Base-by-base conservation (phyloP, 2,329 filamentous ascomycete genomes). In the Aspergillus sp. region DNA sequence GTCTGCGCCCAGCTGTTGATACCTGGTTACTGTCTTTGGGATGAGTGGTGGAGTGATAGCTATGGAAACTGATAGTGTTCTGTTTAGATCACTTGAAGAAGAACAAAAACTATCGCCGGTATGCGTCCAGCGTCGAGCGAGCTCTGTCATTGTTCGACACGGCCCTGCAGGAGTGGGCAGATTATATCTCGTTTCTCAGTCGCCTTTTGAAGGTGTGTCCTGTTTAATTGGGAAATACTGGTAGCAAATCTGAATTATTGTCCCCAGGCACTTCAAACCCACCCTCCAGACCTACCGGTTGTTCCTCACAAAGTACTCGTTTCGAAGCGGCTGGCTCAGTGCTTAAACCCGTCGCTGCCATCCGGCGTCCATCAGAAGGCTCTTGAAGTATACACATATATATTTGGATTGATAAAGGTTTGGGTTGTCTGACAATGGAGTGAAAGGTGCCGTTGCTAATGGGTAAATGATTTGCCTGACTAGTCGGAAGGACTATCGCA, bases 331-430 rank as follows among this genome's bases (percentile, higher is more conserved):
- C 76, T 98, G 49, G 86, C 93, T 39, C 93, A 98, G 77, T 98
- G 93, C 64, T 77, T 98, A 55, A 94, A 96, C 64, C 90, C 93
- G 34, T 83, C 87, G 19, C 74, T 98, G 44, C 93, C 93, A 9
- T 96, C 93, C 0, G 93, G 93, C 29, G 94, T 98, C 12, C 93
- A 98, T 69, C 94, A 98, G 68, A 98, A 97, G 67, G 83, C 93
- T 1, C 78, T 98, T 47, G 93, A 98, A 67, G 87, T 97, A 38
- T 98, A 98, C 67, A 81, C 77, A 41, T 88, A 88, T 62, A 82
- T 97, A 54, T 98, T 98, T 63, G 81, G 83, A 19, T 78, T 88
- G 53, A 88, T 98, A 58, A 87, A 88, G 46, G 82, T 80, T 70
- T 56, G 73, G 43, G 44, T 9, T 5, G 8, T 44, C n/a, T 10